These are phyloP conservation scores for Gamsiella multidivaricata DNA, from an alignment of 192 early-diverging fungal species.

Conservation along the genomic window DNA sequence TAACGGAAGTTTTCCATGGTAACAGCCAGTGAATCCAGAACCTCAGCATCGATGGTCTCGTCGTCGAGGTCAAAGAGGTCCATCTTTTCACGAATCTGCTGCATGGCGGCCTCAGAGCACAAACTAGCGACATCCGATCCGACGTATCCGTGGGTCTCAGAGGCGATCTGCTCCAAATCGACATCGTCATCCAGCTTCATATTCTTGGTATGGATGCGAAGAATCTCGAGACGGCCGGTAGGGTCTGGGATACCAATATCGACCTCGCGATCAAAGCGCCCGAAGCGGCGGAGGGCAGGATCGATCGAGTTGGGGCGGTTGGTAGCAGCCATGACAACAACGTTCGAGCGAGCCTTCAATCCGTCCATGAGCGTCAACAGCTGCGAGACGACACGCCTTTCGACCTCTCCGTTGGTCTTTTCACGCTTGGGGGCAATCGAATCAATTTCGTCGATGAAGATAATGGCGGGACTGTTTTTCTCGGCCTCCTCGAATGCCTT, in stretches of 20 bases:
- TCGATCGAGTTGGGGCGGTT: slow-evolving; percentile 99
- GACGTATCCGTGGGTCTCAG: slow-evolving; percentile 97
- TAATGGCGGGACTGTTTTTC: slow-evolving; percentile 96
- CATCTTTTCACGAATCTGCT: slow-evolving; percentile 99
- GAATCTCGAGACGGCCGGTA: slow-evolving; percentile 96
- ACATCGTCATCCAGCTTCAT: slow-evolving; percentile 99
- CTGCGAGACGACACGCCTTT: slow-evolving; percentile 98
- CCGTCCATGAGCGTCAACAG: slow-evolving; percentile 99
- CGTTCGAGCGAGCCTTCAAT: slow-evolving; percentile 95
- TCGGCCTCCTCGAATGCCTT: slow-evolving; percentile 99
- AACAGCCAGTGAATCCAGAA: slow-evolving; percentile 94
- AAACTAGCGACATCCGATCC: slow-evolving; percentile 97
- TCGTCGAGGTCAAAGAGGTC: slow-evolving; percentile 98
- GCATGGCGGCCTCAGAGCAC: slow-evolving; percentile 99
- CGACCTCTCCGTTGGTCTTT: slow-evolving; percentile 99
- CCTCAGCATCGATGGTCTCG: slow-evolving; percentile 97
- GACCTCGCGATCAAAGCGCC: slow-evolving; percentile 98
- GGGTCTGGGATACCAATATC: slow-evolving; percentile 99
- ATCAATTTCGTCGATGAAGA: slow-evolving; percentile 99
- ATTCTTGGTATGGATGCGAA: slow-evolving; percentile 99
- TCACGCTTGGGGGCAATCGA: slow-evolving; percentile 99
- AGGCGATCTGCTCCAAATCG: slow-evolving; percentile 95
- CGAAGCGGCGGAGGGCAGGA: slow-evolving; percentile 97
- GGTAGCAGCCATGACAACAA: slow-evolving; percentile 99
- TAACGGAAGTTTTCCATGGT: slow-evolving; percentile 98